These are phyloP conservation scores for Solanum gandarillasii DNA, from an alignment of 257 asterid genomes.

Conservation along the genomic window DNA sequence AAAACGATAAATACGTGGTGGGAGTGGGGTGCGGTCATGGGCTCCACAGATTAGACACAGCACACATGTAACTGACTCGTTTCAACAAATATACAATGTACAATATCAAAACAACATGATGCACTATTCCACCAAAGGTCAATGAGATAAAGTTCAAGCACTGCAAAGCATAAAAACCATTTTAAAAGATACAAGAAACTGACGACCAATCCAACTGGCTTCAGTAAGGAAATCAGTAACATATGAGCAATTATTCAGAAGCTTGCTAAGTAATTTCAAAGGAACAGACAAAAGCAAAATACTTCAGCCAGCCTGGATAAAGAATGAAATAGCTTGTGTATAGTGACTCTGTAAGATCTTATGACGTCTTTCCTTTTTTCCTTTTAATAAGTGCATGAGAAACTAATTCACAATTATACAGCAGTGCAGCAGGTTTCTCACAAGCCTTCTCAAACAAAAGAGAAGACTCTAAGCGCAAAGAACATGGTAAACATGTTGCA, in stretches of 20 bases:
- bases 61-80: not conserved
- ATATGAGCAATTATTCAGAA: not conserved
- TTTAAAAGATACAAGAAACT: not conserved
- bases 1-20: not conserved
- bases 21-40: not conserved
- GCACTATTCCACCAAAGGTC: not conserved
- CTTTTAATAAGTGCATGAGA: not conserved
- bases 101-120: not conserved
- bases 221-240: not conserved
- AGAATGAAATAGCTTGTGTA: not conserved
- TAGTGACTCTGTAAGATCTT: not conserved
- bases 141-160: not conserved
- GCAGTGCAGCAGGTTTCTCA: not conserved
- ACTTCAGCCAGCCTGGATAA: not conserved
- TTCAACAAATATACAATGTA: not conserved
- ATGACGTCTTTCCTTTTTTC: not conserved
- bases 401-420: not conserved
- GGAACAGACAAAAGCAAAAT: not conserved
- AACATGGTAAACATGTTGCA: not conserved
- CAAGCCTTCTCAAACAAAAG: not conserved
- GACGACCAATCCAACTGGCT: not conserved
- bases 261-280: not conserved
- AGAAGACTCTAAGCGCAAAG: not conserved
- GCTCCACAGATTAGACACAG: not conserved
- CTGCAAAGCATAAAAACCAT: not conserved